Evolutionary conservation across 768 basidiomycete genomes (phyloP), one percentile per base, ranked within the genome.

Genomic region (Pilatotrama ljubarskyi): DNA sequence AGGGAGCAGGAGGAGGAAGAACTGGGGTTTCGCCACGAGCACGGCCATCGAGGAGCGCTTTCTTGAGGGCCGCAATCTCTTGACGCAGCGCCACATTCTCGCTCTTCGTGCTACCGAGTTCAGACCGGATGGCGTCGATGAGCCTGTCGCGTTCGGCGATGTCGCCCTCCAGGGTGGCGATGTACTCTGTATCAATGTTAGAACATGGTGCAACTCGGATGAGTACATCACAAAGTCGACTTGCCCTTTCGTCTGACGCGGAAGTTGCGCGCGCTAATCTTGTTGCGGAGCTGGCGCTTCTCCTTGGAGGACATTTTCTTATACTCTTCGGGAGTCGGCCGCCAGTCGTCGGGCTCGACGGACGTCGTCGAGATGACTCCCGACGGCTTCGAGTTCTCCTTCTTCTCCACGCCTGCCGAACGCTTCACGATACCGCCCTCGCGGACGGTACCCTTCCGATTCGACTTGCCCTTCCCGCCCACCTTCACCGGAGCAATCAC

Each of bases 251-350:
- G 80, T 37, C 96, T 78, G 26, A 94, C 91, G n/a, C 96, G 82
- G 76, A 98, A 98, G 72, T 96, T 97, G 54, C 95, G 78, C 0
- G 96, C 96, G 64, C 87, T 90, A 66, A 98, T 94, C 86, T 99
- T 99, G 78, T 99, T 99, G 51, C 96, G 74, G 42, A 98, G 77
- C 73, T 98, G 96, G 9, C 97, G 78, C 75, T 98, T 98, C 78
- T 98, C 95, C 77, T 96, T 98, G 68, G 87, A 89, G 5, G 86
- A 85, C 84, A 99, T 90, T 74, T 93, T 98, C 70, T 91, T 88
- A 77, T 98, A 97, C 62, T 95, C 94, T 64, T 97, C 96, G 0
- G 94, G 89, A 3, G 85, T 82, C 8, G 92, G 93, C 49, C 91
- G 82, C 90, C 91, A 93, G 65, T 93, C 90, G 32, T 88, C 88